Evolutionary conservation across 129 eudicot genomes (phyloP).

Genomic region (Artemisia tridentata): DNA sequence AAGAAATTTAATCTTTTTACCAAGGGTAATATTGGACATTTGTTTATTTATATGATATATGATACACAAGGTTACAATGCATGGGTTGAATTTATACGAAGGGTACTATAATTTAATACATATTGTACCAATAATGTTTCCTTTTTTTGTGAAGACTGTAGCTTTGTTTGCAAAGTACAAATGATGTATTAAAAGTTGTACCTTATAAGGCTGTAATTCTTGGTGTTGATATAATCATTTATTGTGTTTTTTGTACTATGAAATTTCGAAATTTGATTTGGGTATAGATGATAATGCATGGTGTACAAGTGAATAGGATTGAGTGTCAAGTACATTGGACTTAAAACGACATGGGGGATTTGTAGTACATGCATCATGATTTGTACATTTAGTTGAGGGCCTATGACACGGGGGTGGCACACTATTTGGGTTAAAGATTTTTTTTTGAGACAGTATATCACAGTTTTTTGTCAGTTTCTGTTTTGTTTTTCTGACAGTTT

Average conservation of each 20-base stretch:
- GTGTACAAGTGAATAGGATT: slow-evolving; percentile 28
- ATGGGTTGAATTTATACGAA: slow-evolving; percentile 21
- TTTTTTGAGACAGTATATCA: no score
- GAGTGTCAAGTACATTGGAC: slow-evolving; percentile 30
- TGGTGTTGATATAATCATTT: neutral
- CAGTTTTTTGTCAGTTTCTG: no score
- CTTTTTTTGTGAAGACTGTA: slow-evolving; percentile 23
- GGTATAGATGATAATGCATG: slow-evolving; percentile 18
- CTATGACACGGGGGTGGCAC: no score
- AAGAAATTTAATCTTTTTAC: slow-evolving; percentile 5
- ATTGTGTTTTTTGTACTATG: neutral
- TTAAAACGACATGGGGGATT: slow-evolving; percentile 29
- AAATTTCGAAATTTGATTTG: slow-evolving; percentile 10
- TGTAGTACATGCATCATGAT: slow-evolving; percentile 35
- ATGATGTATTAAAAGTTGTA: slow-evolving; percentile 28
- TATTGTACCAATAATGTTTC: slow-evolving; percentile 25
- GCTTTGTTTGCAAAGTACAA: slow-evolving; percentile 18
- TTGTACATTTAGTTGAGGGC: slow-evolving; percentile 38
- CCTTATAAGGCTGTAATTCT: neutral
- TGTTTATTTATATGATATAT: neutral
- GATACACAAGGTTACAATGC: slow-evolving; percentile 19
- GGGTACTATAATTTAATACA: slow-evolving; percentile 27
- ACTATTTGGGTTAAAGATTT: no score
- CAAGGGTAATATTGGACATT: slow-evolving; percentile 31
- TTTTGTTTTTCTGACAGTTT: no score